Conservation (phyloP, 768 basidiomycete genomes). For the Roridomyces roridus region DNA sequence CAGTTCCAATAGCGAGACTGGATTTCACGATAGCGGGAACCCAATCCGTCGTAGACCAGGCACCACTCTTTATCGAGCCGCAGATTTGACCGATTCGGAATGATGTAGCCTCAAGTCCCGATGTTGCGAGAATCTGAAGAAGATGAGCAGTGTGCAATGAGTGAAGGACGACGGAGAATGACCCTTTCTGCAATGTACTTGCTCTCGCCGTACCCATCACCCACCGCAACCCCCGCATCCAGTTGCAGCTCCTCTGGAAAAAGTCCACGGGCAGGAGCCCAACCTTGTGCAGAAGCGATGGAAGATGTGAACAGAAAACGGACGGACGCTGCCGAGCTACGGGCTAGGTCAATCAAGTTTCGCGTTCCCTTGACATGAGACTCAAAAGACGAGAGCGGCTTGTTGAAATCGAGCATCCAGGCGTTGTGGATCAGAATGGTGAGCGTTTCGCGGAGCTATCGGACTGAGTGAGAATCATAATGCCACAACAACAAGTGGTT, state of each 20-base stretch:
- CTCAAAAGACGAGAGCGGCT: conserved; percentile 49
- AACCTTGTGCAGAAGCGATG: conserved; percentile 20
- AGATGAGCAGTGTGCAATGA: background rate
- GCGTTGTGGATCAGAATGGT: conserved; percentile 50
- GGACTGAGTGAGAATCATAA: background rate
- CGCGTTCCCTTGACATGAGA: conserved; percentile 46
- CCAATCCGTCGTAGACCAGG: conserved; percentile 43
- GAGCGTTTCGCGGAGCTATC: conserved; percentile 36
- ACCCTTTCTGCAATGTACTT: conserved; percentile 42
- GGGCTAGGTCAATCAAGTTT: conserved; percentile 36
- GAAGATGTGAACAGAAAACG: no score
- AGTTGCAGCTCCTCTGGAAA: conserved; percentile 41
- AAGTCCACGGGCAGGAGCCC: conserved; percentile 32
- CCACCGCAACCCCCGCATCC: conserved; percentile 33
- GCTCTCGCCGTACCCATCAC: conserved; percentile 39
- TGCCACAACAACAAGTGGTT: background rate
- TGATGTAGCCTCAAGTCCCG: no score
- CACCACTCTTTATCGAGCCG: conserved; percentile 39
- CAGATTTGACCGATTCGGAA: conserved; percentile 45
- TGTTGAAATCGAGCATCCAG: conserved; percentile 57
- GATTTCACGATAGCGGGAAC: no score
- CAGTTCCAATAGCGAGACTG: no score
- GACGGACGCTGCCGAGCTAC: conserved; percentile 13
- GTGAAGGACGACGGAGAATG: conserved; percentile 16
- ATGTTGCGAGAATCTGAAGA: background rate